Percentiles rank a stretch among this genome's conserved stretches.
Evolutionary conservation across 2,329 filamentous ascomycete genomes (phyloP).

Genomic region (Claviceps sp.): DNA sequence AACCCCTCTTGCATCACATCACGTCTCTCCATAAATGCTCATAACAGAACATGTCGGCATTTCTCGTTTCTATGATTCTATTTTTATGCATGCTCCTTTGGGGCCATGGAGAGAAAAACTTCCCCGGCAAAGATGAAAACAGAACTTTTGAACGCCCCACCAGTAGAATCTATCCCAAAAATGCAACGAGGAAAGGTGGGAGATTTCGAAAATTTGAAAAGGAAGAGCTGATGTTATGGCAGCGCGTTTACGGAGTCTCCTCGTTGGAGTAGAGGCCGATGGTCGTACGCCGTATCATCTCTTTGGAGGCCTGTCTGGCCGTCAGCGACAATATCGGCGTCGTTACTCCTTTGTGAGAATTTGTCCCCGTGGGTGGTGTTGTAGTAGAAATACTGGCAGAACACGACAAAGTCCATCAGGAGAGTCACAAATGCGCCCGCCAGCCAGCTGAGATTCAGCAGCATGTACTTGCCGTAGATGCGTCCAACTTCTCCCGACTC

Average conservation of each 20-base stretch:
- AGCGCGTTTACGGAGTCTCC: slow-evolving; percentile 13
- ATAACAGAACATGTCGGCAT: too few species aligned
- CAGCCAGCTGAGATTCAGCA: slow-evolving; percentile 85
- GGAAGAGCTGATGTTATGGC: background rate
- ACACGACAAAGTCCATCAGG: slow-evolving; percentile 72
- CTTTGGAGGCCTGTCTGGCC: slow-evolving; percentile 12
- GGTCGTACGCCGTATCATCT: slow-evolving; percentile 21
- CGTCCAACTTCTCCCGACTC: slow-evolving; percentile 46
- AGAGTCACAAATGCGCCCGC: slow-evolving; percentile 81
- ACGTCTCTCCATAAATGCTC: too few species aligned
- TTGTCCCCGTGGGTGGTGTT: slow-evolving; percentile 20
- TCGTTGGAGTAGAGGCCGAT: slow-evolving; percentile 24
- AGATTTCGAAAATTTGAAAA: background rate
- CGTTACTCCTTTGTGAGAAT: slow-evolving; percentile 12
- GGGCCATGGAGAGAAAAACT: too few species aligned
- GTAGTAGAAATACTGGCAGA: slow-evolving; percentile 87
- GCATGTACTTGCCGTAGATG: slow-evolving; percentile 69
- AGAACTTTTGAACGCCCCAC: too few species aligned
- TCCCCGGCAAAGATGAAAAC: too few species aligned
- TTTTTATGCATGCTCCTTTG: too few species aligned
- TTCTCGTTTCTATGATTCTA: too few species aligned
- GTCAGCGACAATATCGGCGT: slow-evolving; percentile 13
- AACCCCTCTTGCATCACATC: too few species aligned
- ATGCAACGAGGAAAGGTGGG: background rate
- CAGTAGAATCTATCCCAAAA: too few species aligned